Base-by-base conservation (phyloP, 2,329 filamentous ascomycete species). In the Pseudogymnoascus sp. region DNA sequence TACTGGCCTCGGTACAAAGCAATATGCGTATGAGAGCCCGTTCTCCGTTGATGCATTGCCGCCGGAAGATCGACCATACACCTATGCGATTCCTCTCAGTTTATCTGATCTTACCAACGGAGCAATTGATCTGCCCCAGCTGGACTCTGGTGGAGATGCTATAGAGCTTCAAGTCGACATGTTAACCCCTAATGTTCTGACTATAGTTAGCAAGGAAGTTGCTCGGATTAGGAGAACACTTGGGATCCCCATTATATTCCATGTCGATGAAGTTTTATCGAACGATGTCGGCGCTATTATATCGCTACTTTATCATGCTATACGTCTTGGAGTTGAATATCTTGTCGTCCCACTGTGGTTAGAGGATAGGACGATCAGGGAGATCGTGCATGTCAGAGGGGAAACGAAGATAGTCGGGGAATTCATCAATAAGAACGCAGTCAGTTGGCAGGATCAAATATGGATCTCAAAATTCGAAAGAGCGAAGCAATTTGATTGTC, bases 291-390 rank as follows among this genome's bases (percentile, higher is more conserved):
- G 26, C 50, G n/a, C 50, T 21, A 13, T 33, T 33, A 33, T 33
- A 56, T 56, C 50, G 62, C 74, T 89, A 31, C 77, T 88, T 26
- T 79, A 83, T 44, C 83, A 88, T 66, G 87, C 86, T 4, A 74
- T 89, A 24, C 82, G 86, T 10, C 78, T 90, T 40, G 85, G 82
- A 1, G 85, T 87, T 1, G 86, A 89, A 62, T 90, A 85, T 67
- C 70, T 86, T 61, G 85, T 83, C 50, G 31, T 56, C 2, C 29
- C 50, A 5, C 50, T 56, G 29, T 56, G 29, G 50, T 56, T 56
- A 19, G 50, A 56, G 50, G 50, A 56, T 56, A 33, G 2, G 4
- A 19, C 24, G 5, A 56, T 56, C 13, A 56, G 50, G 29, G 29
- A 56, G 50, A 56, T 56, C 5, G 50, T 56, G 19, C 26, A 33